Conservation (phyloP, 768 basidiomycete genomes). For the Leccinum variicolor region DNA sequence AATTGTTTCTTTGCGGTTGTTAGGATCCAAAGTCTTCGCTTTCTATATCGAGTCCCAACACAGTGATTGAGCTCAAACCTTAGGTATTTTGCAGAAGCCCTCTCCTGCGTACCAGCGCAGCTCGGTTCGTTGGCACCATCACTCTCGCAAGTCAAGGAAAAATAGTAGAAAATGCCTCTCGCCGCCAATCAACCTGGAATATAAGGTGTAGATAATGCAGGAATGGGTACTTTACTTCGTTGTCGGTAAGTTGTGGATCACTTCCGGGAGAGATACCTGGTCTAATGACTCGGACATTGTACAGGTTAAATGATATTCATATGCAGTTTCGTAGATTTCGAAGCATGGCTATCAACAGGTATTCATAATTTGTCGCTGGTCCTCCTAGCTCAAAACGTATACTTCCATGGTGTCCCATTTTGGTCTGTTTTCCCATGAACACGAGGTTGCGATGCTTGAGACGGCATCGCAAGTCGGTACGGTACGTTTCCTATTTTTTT, state of each 20-base stretch:
- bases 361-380: conserved; percentile 48
- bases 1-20: too few species aligned
- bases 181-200: too few species aligned
- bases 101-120: too few species aligned
- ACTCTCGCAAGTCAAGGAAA: too few species aligned
- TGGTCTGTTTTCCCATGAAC: conserved; percentile 68
- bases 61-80: too few species aligned
- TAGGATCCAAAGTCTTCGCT: too few species aligned
- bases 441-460: conserved; percentile 79
- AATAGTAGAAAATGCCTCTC: too few species aligned
- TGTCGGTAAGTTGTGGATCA: conserved; percentile 44
- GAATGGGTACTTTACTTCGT: conserved; percentile 68
- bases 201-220: conserved; percentile 28
- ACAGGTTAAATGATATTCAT: conserved; percentile 49
- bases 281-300: conserved; percentile 59
- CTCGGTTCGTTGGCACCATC: too few species aligned
- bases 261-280: conserved; percentile 34
- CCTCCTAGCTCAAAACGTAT: conserved; percentile 73
- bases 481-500: conserved; percentile 48
- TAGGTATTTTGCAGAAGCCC: too few species aligned
- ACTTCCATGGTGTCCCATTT: conserved; percentile 61
- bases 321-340: conserved; percentile 65
- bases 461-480: conserved; percentile 84
- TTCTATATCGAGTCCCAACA: too few species aligned
- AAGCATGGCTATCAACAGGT: conserved; percentile 76